These are phyloP conservation scores for Clavispora carvajalis DNA, from an alignment of 805 yeast species.

Conservation along the genomic window DNA sequence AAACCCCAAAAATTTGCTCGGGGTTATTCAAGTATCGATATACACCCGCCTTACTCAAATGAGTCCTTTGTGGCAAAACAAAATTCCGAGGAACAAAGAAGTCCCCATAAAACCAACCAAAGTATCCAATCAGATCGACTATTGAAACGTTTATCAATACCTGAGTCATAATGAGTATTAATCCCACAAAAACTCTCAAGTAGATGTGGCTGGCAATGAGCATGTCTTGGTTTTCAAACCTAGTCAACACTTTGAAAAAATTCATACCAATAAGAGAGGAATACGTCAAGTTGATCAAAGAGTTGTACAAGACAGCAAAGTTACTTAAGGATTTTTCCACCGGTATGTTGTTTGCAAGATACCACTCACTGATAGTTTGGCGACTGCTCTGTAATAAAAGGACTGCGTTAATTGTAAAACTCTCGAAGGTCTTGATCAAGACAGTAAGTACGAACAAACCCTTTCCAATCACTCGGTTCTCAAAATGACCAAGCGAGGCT, in stretches of 20 bases:
- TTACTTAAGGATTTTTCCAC: conserved; percentile 62
- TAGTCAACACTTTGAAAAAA: conserved; percentile 20
- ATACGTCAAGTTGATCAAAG: conserved; percentile 49
- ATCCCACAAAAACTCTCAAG: conserved; percentile 56
- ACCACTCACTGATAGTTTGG: conserved; percentile 61
- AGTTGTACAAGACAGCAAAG: conserved; percentile 64
- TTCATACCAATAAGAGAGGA: conserved; percentile 43
- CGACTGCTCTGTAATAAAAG: conserved; percentile 54
- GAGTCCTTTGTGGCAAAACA: conserved; percentile 32
- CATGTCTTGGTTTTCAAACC: conserved; percentile 9
- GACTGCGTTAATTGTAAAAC: conserved; percentile 44
- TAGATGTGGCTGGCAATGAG: conserved; percentile 36
- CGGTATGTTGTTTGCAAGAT: conserved; percentile 59
- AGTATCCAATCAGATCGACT: conserved; percentile 66
- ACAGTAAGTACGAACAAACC: conserved; percentile 39
- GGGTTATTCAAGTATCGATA: conserved; percentile 80
- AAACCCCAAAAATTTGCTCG: conserved; percentile 70
- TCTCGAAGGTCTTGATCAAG: conserved; percentile 44
- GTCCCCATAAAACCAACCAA: conserved; percentile 91
- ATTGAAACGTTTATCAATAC: conserved; percentile 67
- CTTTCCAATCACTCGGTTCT: conserved; percentile 13
- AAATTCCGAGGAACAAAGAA: conserved; percentile 58
- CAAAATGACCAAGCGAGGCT: conserved; percentile 21
- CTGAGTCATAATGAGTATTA: conserved; percentile 52
- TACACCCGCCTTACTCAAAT: conserved; percentile 71